Evolutionary conservation across 768 basidiomycete genomes (phyloP), one percentile per base, ranked within the genome.

Genomic region (Tubosaeta brunneosetosa): DNA sequence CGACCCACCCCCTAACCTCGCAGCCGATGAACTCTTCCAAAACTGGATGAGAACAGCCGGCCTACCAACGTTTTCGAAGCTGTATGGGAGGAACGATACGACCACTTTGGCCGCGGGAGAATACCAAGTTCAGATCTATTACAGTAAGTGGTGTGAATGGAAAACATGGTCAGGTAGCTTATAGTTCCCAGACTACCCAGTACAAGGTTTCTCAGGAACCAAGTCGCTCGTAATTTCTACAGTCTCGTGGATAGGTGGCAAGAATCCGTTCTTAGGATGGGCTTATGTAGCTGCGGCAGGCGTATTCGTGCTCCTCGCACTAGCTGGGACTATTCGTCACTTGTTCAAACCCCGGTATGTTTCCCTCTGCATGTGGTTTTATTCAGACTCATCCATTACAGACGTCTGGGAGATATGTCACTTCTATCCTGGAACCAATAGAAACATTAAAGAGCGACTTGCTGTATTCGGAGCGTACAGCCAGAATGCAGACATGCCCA

Each of bases 31-130:
- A 69, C 94, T 90, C 62, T 98, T 99, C 76, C 95, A 98, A 71
- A 94, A 95, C 66, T 99, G 97, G 97, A 99, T 99, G 97, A 83
- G 95, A 53, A 97, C 94, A 2, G 92, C 97, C 1, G 97, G 95
- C 12, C 71, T 98, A 44, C 97, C 97, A 9, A 97, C 95, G 6
- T 99, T 99, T 70, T 85, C 92, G 31, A 98, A 99, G 72, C 74
- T 99, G 19, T 97, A 88, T 64, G 94, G 88, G 14, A 78, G 95
- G 57, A 98, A 97, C 66, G 94, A 98, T 62, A 69, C 81, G 27
- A 77, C 86, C 47, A 74, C 71, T 22, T 82, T 99, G 77, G 60
- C 62, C 17, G 77, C 82, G 49, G 97, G 94, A 8, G 76, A 70
- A 29, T 98, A 98, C 67, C 73, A 78, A 55, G 80, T 98, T 51